Base-by-base conservation (phyloP, 2,329 filamentous ascomycete genomes). In the Hortaea werneckii region DNA sequence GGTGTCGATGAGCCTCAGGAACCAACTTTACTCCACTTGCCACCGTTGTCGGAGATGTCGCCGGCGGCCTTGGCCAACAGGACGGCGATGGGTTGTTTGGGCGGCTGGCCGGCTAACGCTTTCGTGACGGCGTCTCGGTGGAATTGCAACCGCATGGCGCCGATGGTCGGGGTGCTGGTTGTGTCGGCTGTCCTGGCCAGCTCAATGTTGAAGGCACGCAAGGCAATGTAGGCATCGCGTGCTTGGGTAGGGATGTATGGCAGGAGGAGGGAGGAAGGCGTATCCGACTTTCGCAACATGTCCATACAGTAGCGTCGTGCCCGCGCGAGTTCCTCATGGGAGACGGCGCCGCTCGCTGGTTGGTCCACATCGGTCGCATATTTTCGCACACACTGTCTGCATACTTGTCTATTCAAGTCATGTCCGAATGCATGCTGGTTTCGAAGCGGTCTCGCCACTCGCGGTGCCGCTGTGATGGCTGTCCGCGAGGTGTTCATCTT, bases 181-280 rank as follows among this genome's bases (percentile, higher is more conserved):
- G 85, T 80, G 67, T 96, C 90, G 47, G 92, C 87, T 51, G 96
- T 84, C 47, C 86, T 79, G 39, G 90, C 86, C 49, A 95, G 78
- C 65, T 95, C 90, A 58, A 96, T 77, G 63, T 98, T 98, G 65
- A 98, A 81, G 42, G 89, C 85, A 52, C 90, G 85, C 47, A 98
- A 80, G 48, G 89, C 87, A 55, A 94, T 78, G 68, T 96, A 95
- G 54, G 87, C 83, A 66, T 94, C 82, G 58, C 81, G 82, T 9
- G 83, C 76, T 29, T 82, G 75, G 3, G 72, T 72, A 1, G 87
- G 88, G 50, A 95, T 78, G 67, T 95, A 95, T 50, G 86, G 83
- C 52, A 86, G 82, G 49, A 95, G 79, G 32, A 92, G 77, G 63
- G 87, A 87, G 11, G 92, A 88, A 52, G 94, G 86, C 45, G 88